Base-by-base conservation (phyloP, 139 green algal genomes). In the Gonium pectorale region DNA sequence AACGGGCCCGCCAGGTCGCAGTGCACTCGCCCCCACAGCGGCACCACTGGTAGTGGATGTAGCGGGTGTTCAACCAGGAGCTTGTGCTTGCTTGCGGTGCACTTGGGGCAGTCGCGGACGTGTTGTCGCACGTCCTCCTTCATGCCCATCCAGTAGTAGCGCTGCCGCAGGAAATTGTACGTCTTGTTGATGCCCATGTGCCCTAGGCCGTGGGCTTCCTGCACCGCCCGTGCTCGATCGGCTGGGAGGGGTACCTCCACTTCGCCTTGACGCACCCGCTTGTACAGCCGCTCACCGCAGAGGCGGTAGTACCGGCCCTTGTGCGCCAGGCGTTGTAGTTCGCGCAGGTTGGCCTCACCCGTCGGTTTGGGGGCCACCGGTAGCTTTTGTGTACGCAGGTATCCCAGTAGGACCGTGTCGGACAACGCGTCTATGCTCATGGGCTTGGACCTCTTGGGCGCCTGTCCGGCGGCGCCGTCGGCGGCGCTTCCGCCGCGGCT, bases 121-220 rank as follows among this genome's bases (percentile, higher is more conserved):
- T 70, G 22, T 6, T 8, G 6, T 24, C 63, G 63, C 6, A 70
- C 63, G 31, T 70, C 63, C 63, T 43, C 63, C n/a, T 24, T 17
- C 63, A 70, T 70, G 63, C 33, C 19, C 11, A 22, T 26, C 63
- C 63, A 70, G 63, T n/a, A 70, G n/a, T 44, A 70, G 9, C 31
- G 63, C 33, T 41, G 9, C 11, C 31, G 31, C 29, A 70, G 31
- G 31, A 43, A 41, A 19, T 70, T 8, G 33, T 70, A 70, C 7
- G 63, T 70, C 63, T 70, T 70, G n/a, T 19, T 19, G 31, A 70
- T 70, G 31, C 63, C 63, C 8, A 41, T 44, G 63, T 70, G 63
- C 6, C 29, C n/a, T 24, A 70, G 33, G 63, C 19, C 63, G 19
- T 70, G 31, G 9, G 31, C 31, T 8, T 43, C 31, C 63, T 44